Conservation (phyloP, 2,329 filamentous ascomycete species). For the Talaromyces sp. region DNA sequence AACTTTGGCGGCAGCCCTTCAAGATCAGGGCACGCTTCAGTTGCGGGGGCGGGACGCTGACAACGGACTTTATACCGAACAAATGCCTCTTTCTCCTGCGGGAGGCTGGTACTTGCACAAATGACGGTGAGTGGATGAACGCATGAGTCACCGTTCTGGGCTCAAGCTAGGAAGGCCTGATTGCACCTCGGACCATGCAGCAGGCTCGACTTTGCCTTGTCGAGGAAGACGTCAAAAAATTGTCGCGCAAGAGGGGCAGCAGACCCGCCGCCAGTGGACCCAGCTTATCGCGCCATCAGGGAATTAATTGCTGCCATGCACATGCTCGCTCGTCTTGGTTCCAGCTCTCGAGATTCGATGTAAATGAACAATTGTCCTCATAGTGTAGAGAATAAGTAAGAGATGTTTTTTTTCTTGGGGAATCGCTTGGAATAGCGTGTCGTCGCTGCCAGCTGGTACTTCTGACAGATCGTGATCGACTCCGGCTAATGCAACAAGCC, state of each 20-base stretch:
- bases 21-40: background rate
- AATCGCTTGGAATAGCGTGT: background rate
- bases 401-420: background rate
- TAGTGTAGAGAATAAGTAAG: background rate
- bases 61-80: background rate
- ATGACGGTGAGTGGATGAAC: background rate
- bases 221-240: background rate
- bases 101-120: background rate
- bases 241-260: background rate
- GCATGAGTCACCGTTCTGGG: background rate
- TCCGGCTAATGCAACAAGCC: background rate
- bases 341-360: background rate
- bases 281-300: background rate
- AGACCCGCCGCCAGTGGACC: background rate
- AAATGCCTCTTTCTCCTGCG: background rate
- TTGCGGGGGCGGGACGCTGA: background rate
- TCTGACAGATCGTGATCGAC: background rate
- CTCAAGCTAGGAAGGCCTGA: background rate
- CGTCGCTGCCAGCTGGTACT: background rate
- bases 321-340: background rate
- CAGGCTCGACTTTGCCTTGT: background rate
- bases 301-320: background rate
- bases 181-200: background rate
- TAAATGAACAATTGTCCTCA: background rate
- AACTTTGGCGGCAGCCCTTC: slow-evolving; percentile 21